A percentile compares a stretch with the other conserved stretches of the same genome.
These are phyloP conservation scores for Galerina marginata DNA, from an alignment of 768 basidiomycete species.

Conservation along the genomic window DNA sequence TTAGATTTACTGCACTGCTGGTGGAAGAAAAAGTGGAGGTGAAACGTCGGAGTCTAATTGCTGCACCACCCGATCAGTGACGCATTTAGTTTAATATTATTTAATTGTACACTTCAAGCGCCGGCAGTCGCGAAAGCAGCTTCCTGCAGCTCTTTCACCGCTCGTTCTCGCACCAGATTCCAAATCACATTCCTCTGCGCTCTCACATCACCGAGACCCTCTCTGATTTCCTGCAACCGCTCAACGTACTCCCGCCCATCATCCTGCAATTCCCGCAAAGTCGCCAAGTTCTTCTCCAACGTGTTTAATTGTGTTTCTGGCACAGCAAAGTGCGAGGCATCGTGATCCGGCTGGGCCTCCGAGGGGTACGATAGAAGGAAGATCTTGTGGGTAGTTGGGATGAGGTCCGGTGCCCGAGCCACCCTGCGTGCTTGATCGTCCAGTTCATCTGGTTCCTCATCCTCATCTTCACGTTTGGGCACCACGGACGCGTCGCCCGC, in stretches of 20 bases:
- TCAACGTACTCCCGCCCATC: constrained; percentile 89
- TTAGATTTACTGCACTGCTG: constrained; percentile 22
- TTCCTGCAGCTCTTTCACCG: constrained; percentile 77
- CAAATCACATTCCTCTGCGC: constrained; percentile 77
- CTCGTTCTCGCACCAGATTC: constrained; percentile 76
- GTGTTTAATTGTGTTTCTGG: constrained; percentile 71
- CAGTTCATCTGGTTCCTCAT: constrained; percentile 53
- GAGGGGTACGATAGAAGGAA: constrained; percentile 62
- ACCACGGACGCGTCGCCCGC: constrained; percentile 47
- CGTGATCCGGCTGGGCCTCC: constrained; percentile 51
- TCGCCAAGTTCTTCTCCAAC: constrained; percentile 75
- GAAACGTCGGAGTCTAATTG: constrained; percentile 30
- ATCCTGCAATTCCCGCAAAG: constrained; percentile 81
- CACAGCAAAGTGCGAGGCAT: constrained; percentile 66
- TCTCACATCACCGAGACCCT: constrained; percentile 76
- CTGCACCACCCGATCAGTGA: constrained; percentile 22
- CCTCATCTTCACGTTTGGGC: constrained; percentile 73
- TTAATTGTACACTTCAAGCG: constrained; percentile 10
- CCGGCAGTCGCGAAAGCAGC: constrained; percentile 49
- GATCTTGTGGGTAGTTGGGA: constrained; percentile 67
- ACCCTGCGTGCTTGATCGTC: constrained; percentile 48
- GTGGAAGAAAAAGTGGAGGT: constrained; percentile 22
- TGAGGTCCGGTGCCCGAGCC: constrained; percentile 69
- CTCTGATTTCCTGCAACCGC: constrained; percentile 82
- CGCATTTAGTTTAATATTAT: constrained; percentile 19